These are phyloP conservation scores for Leishmania gerbilli DNA, from an alignment of 208 protist genomes.

Conservation along the genomic window DNA sequence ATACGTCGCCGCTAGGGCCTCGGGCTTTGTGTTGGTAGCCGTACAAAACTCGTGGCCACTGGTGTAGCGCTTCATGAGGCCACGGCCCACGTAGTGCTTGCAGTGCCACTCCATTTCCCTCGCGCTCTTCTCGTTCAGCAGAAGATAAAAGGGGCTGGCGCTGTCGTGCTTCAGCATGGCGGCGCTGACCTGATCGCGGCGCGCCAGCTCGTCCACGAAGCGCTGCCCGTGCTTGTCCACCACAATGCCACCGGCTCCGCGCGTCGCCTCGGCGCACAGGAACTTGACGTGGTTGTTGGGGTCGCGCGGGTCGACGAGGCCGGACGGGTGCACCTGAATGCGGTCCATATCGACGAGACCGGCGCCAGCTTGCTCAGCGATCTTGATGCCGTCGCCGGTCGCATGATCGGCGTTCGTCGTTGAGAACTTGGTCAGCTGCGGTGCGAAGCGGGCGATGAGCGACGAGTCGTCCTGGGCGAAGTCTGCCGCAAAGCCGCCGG, in stretches of 20 bases:
- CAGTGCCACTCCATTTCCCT: constrained; percentile 78
- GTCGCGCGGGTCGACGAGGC: constrained; percentile 90
- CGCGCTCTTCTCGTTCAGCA: constrained; percentile 58
- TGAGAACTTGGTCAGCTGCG: constrained; percentile 63
- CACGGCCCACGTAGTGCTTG: constrained; percentile 79
- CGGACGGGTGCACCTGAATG: constrained; percentile 93
- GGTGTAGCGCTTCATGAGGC: constrained; percentile 68
- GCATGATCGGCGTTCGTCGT: constrained; percentile 90
- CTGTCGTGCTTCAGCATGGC: constrained; percentile 60
- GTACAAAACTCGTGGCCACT: constrained; percentile 48
- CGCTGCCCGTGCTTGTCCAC: constrained; percentile 50
- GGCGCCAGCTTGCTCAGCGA: constrained; percentile 59
- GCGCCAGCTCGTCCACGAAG: constrained; percentile 83
- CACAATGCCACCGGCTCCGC: constrained; percentile 93
- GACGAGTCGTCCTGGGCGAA: constrained; percentile 31
- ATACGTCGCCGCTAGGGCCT: constrained; percentile 43
- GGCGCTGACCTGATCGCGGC: constrained; percentile 88
- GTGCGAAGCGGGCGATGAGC: constrained; percentile 63
- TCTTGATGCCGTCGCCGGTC: constrained; percentile 83
- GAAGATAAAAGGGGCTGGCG: constrained; percentile 56
- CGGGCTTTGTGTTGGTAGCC: constrained; percentile 36
- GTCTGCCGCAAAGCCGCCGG: constrained; percentile 74
- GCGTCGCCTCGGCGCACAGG: constrained; percentile 94
- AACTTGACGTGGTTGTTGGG: constrained; percentile 87
- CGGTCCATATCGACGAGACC: constrained; percentile 62